phyloP scores from a whole-genome alignment of 768 basidiomycete species.

The Amanita pseudoporphyria region DNA sequence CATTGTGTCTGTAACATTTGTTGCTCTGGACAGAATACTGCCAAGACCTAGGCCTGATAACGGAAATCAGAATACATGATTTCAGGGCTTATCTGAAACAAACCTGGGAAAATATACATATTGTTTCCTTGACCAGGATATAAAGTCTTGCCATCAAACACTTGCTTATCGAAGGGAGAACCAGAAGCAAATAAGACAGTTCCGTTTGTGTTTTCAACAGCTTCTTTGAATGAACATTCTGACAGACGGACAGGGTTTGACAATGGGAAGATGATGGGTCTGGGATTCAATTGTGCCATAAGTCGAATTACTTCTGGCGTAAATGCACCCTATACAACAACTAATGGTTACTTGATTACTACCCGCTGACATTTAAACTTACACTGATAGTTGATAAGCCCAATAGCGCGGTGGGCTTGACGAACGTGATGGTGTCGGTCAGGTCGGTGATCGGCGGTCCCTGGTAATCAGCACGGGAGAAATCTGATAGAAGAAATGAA shows the following conservation, averaged over 20 bases:
- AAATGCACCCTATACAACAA: conserved; percentile 53
- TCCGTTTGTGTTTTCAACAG: conserved; percentile 63
- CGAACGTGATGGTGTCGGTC: conserved; percentile 67
- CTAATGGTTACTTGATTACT: not conserved
- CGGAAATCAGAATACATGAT: conserved; percentile 15
- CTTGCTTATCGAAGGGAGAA: conserved; percentile 68
- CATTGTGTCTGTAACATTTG: conserved; percentile 74
- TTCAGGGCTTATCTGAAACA: conserved; percentile 10
- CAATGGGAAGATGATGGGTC: conserved; percentile 88
- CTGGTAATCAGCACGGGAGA: conserved; percentile 71
- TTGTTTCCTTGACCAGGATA: conserved; percentile 92
- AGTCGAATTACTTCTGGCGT: conserved; percentile 54
- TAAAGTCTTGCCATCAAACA: conserved; percentile 42
- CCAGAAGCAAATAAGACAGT: conserved; percentile 80
- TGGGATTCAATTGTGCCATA: conserved; percentile 72
- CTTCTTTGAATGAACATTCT: conserved; percentile 74
- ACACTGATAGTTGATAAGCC: conserved; percentile 82
- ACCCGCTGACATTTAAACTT: conserved; percentile 8
- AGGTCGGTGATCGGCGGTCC: conserved; percentile 70
- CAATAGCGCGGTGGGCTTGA: conserved; percentile 82
- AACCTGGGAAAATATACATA: conserved; percentile 79
- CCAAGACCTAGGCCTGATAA: conserved; percentile 66
- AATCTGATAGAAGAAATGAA: conserved; percentile 36
- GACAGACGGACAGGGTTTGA: conserved; percentile 82
- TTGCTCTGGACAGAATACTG: conserved; percentile 60